Evolutionary conservation across 805 yeast species (phyloP), one percentile per base, ranked within the genome.

Genomic region (Wickerhamiella sergipiensis): DNA sequence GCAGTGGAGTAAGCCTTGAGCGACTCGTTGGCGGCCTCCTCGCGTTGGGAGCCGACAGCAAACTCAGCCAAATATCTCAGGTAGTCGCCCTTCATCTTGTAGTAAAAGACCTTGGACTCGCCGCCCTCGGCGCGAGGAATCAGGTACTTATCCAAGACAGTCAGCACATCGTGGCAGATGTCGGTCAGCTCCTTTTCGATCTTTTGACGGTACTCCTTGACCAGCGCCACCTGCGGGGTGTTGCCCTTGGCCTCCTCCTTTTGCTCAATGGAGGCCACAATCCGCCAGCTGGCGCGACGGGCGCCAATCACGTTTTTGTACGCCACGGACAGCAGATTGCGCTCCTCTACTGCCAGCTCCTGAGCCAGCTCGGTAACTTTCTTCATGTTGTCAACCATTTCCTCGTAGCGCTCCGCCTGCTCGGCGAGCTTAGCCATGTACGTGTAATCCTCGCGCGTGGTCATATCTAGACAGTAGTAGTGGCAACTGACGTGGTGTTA

Each of bases 401-500:
- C 98, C 76, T 92, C 98, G 72, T 92, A 92, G 75, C 98, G 95
- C 77, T 92, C 98, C 66, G 98, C 97, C 77, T 92, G 98, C 76
- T 90, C 97, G 67, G 97, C 95, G 70, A 90, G 84, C 70, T 92
- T 87, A 71, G 98, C 98, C 68, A 90, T 81, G 74, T 89, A 90
- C 64, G 92, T 95, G 66, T 94, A 86, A 75, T 92, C 95, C 82
- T 92, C 97, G 78, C 97, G 94, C 66, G 90, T 78, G 13, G 62
- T 50, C 62, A 59, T 59, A 42, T 47, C 38, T 29, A 45, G 29
- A 15, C 18, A 45, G n/a, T n/a, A 45, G n/a, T n/a, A 23, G 47
- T 45, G 47, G 47, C 39, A 45, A 45, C 47, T 45, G 47, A 45
- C 47, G 47, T 45, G 29, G 38, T 24, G 47, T 45, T 45, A 45